Evolutionary conservation across 805 yeast species (phyloP), one percentile per base, ranked within the genome.

Genomic region (Hanseniaspora jakobsenii): DNA sequence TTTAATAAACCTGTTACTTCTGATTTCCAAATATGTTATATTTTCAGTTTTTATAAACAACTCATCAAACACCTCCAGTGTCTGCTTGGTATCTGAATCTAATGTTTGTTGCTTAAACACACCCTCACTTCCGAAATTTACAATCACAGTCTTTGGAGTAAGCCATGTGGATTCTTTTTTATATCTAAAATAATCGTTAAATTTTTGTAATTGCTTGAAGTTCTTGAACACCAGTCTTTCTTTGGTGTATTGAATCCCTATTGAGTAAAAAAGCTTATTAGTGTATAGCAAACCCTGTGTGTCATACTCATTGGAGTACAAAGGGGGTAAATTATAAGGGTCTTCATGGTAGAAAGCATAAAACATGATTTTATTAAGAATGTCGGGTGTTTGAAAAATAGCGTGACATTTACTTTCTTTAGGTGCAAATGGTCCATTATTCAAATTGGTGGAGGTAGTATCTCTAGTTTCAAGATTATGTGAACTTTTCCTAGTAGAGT

Each of bases 1-100:
- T 35, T 41, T 41, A 8, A 41, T 28, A 16, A 27, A 34, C 23
- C 45, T 41, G 32, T 41, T 41, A 19, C 45, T 41, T 41, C 45
- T 34, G 6, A 41, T 34, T 23, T 41, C 45, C n/a, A 41, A 41
- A 19, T 41, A 37, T 13, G 22, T 31, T 17, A 41, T 41, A 41
- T 41, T 34, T 24, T 41, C 32, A 41, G 38, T 34, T n/a, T 28
- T 41, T 12, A 41, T 35, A 23, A 27, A 34, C 6, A 41, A n/a
- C 12, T 41, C 45, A 28, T 35, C 14, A 22, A 41, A 41, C 3
- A 12, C 17, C 9, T 41, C 35, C 6, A 18, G 36, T 9, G 26
- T 14, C 6, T 18, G 22, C 12, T 9, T 6, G 8, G 7, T 26
- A 5, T 34, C 29, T 14, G n/a, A 14, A 12, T 18, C 36, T 19